Conservation (phyloP, 768 basidiomycete species). For the Filobasidium wieringae region DNA sequence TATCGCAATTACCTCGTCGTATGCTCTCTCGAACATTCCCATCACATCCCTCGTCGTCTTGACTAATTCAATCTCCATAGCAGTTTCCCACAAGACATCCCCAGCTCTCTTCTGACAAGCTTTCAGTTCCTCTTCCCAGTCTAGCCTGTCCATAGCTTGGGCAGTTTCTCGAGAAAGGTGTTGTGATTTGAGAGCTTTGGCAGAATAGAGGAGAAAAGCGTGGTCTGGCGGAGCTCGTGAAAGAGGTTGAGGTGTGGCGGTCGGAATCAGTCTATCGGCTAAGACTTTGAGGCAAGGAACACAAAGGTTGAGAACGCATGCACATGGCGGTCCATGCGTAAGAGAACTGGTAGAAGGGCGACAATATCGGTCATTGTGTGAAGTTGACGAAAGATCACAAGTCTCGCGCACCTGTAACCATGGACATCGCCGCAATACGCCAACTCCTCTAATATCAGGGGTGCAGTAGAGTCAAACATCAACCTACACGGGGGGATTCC, state of each 20-base stretch:
- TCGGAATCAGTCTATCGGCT: conserved; percentile 7
- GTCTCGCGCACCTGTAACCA: conserved; percentile 4
- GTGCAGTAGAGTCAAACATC: not conserved
- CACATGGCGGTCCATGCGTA: conserved; percentile 14
- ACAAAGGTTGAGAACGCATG: conserved; percentile 12
- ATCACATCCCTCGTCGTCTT: conserved; percentile 10
- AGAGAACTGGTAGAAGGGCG: conserved; percentile 1
- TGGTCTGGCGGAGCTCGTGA: conserved; percentile 8
- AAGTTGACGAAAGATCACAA: not conserved
- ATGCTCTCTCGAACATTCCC: not conserved
- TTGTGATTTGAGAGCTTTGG: conserved; percentile 4
- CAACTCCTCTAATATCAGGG: conserved; percentile 4
- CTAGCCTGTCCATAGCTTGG: not conserved
- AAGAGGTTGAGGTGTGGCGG: not conserved
- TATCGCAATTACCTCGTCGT: conserved; percentile 7
- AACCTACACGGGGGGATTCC: not conserved
- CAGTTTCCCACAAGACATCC: conserved; percentile 14
- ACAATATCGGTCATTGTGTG: not conserved
- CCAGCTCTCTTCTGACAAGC: conserved; percentile 5
- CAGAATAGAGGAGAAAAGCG: conserved; percentile 10
- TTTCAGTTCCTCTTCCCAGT: not conserved
- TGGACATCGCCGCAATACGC: conserved; percentile 6
- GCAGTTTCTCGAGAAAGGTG: not conserved
- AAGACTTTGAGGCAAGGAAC: conserved; percentile 13
- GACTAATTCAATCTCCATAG: conserved; percentile 14